Evolutionary conservation across 164 flowering plant genomes (phyloP).

Genomic region (Vitis amurensis): DNA sequence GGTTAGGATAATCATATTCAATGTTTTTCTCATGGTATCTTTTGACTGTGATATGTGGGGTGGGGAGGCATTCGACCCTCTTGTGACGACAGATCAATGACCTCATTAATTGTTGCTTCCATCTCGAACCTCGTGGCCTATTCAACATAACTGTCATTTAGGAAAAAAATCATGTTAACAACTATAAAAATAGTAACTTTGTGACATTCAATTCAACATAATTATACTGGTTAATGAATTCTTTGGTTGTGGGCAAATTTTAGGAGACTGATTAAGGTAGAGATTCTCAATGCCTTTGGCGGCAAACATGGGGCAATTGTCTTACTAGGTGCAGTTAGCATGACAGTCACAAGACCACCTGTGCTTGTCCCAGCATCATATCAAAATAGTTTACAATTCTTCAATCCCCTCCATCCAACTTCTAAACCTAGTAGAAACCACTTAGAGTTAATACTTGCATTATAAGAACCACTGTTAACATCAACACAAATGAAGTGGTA

Average conservation of each 20-base stretch:
- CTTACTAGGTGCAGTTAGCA: slow-evolving; percentile 30
- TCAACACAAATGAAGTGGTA: too few relatives aligned
- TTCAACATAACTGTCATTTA: too few relatives aligned
- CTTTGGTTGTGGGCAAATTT: slow-evolving; percentile 32
- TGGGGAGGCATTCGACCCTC: too few relatives aligned
- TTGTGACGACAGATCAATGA: too few relatives aligned
- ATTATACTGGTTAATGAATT: too few relatives aligned
- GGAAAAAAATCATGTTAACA: not conserved
- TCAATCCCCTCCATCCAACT: slow-evolving; percentile 34
- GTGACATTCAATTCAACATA: not conserved
- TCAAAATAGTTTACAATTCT: slow-evolving; percentile 40
- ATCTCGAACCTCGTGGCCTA: too few relatives aligned
- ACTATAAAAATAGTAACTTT: not conserved
- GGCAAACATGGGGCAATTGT: slow-evolving; percentile 33
- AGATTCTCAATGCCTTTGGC: slow-evolving; percentile 35
- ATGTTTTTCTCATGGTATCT: too few relatives aligned
- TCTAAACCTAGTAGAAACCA: slow-evolving; percentile 8
- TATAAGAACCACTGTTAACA: too few relatives aligned
- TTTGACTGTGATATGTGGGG: too few relatives aligned
- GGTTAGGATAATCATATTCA: too few relatives aligned
- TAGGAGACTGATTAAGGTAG: slow-evolving; percentile 29
- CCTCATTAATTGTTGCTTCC: too few relatives aligned
- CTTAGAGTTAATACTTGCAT: not conserved
- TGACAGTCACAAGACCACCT: slow-evolving; percentile 38
- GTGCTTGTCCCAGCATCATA: slow-evolving; percentile 9